phyloP scores from a whole-genome alignment of 192 early-diverging fungal genomes.

The Dimargaris cristalligena region DNA sequence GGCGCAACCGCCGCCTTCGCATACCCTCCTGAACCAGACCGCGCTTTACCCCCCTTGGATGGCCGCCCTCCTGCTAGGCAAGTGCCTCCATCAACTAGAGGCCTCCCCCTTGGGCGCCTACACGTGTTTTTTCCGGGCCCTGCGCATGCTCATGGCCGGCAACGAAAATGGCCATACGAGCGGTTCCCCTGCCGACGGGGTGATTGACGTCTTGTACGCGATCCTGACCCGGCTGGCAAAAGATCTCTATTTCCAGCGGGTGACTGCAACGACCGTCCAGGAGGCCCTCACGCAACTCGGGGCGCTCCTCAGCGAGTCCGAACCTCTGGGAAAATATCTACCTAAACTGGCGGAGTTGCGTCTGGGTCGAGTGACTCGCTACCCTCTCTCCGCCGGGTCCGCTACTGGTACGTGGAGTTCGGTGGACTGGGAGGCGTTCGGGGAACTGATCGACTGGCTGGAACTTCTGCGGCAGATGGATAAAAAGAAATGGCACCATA shows the following conservation, averaged over 20 bases:
- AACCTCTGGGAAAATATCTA: not conserved
- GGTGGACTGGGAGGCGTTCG: conserved; percentile 1
- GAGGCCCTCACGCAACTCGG: not conserved
- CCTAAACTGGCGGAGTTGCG: not conserved
- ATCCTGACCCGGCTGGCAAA: conserved; percentile 4
- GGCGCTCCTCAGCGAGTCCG: not conserved
- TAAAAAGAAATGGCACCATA: conserved; percentile 5
- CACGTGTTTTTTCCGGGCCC: not conserved
- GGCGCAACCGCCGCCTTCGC: not conserved
- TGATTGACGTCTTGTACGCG: conserved; percentile 7
- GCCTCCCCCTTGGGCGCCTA: not conserved
- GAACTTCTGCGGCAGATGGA: not conserved
- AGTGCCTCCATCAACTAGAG: not conserved
- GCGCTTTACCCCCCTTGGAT: not conserved
- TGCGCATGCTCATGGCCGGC: not conserved
- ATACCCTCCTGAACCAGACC: not conserved
- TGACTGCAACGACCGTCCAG: not conserved
- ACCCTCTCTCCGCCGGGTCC: too few relatives aligned
- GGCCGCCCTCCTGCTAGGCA: not conserved
- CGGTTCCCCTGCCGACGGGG: not conserved
- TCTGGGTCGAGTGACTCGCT: too few relatives aligned
- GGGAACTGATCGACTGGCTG: not conserved
- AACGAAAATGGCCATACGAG: not conserved
- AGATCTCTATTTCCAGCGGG: not conserved
- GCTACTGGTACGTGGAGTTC: too few relatives aligned